These are phyloP conservation scores for Tulasnella sp. DNA, from an alignment of 768 basidiomycete genomes.

Conservation along the genomic window DNA sequence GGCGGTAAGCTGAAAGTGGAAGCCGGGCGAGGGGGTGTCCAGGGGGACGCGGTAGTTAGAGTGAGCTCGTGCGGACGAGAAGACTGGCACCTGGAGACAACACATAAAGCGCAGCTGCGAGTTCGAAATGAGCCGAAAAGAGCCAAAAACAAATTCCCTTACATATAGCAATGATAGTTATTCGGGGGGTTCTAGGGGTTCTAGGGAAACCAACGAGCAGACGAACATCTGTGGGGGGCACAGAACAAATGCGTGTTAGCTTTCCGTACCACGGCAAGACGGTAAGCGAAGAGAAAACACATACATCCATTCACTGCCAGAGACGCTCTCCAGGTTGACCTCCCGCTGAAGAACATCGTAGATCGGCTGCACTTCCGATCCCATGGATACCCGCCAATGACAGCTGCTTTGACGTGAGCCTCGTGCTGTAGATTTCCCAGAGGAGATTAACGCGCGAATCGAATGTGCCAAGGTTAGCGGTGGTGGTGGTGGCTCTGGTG, in stretches of 20 bases:
- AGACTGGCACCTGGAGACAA: constrained; percentile 2
- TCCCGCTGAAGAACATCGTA: too few relatives aligned
- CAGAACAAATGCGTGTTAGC: constrained; percentile 28
- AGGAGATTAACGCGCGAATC: too few relatives aligned
- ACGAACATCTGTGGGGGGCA: constrained; percentile 25
- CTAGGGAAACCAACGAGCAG: constrained; percentile 14
- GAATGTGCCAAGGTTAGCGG: too few relatives aligned
- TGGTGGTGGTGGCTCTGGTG: too few relatives aligned
- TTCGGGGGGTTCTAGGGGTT: constrained; percentile 7
- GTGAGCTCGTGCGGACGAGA: constrained; percentile 21
- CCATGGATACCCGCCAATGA: too few relatives aligned
- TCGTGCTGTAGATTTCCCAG: too few relatives aligned
- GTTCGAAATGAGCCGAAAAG: constrained; percentile 23
- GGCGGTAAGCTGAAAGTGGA: too few relatives aligned
- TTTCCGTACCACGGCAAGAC: background rate
- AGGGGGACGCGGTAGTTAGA: constrained; percentile 28
- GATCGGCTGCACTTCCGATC: too few relatives aligned
- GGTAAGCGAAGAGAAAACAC: background rate
- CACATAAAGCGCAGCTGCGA: too few relatives aligned
- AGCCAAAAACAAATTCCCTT: background rate
- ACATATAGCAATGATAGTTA: constrained; percentile 8
- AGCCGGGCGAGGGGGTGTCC: constrained; percentile 15
- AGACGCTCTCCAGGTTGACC: too few relatives aligned
- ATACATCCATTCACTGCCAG: too few relatives aligned
- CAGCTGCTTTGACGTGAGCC: too few relatives aligned